Evolutionary conservation across 352 stramenopile genomes (phyloP), one percentile per base, ranked within the genome.

Genomic region (Bremia lactucae): DNA sequence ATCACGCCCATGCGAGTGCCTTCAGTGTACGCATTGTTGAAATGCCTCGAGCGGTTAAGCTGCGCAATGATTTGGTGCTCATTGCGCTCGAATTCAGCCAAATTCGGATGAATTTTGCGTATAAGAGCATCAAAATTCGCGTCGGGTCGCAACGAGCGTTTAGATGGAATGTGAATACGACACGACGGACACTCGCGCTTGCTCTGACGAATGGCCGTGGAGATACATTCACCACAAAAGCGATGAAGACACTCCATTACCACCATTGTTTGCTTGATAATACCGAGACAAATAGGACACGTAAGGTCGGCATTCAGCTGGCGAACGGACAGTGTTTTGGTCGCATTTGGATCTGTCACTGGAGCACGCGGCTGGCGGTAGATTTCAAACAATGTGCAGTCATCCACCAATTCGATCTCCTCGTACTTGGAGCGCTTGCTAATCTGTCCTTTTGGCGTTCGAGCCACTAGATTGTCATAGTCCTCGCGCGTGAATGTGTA

Each of bases 241-340:
- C 86, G 75, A 54, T 96, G 86, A 35, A 96, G 63, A 55, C 86
- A 96, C 51, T 94, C 77, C 67, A 93, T 95, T 9, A 96, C 84
- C 13, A 93, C 83, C 36, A 73, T 72, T n/a, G 83, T 88, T 37
- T 83, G 68, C 42, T 69, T 68, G 46, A 91, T 77, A 36, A 91
- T 87, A 22, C 81, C 72, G 9, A 96, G 59, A 44, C 86, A 96
- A 34, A 96, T 77, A 8, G 83, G 81, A 43, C 86, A 96, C 43
- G 72, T 84, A 18, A 96, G 68, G 41, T 95, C 75, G 16, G 79
- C 68, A 40, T 89, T 85, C 0, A 95, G 63, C 24, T 78, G 55
- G 33, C 76, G 62, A 38, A 87, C 58, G 3, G 69, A 65, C 16
- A 94, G 43, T 36, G 66, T 79, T 37, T 72, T 72, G 20, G 66